Base-by-base conservation (phyloP, 2,329 filamentous ascomycete species). In the Fusarium xyrophilum region DNA sequence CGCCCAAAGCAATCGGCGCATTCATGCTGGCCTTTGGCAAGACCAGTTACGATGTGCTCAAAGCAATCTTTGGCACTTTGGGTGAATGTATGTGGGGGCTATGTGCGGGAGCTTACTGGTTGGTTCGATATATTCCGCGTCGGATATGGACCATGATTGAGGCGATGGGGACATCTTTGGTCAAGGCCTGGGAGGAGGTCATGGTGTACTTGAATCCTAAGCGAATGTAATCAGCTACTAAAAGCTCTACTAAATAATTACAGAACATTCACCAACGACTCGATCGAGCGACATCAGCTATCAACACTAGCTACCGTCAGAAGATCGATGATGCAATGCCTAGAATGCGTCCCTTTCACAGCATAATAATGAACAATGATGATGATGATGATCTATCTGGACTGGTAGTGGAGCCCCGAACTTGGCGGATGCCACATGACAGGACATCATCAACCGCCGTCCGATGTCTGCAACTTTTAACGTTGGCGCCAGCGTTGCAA, bases 171-270 rank as follows among this genome's bases (percentile, higher is more conserved):
- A 67, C 65, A 3, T 78, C 76, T 4, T 32, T 79, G 4, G 67
- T 63, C 0, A 78, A 76, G 54, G 79, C 69, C 0, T 75, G 74
- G 23, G 69, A 79, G 42, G 80, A 82, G 67, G 46, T 79, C 9
- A 68, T 77, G 67, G 76, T 81, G 3, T 79, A 73, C 68, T 38
- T 79, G 13, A 71, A 81, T 43, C 80, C 80, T 2, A 82, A 82
- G 74, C 59, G 67, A 35, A 67, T 71, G 67, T 74, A n/a, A 54
- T 28, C 5, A 10, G 28, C 14, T 23, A 21, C 12, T 11, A 25
- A 35, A 7, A 10, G 13, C n/a, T 15, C 14, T 15, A 30, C 9
- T 42, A 12, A n/a, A n/a, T 32, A n/a, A 30, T 30, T 15, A 7
- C 2, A 43, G 4, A 5, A 32, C 25, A 32, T 19, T 19, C 17